Base-by-base conservation (phyloP, 2,329 filamentous ascomycete species). In the Aspergillus sp. region DNA sequence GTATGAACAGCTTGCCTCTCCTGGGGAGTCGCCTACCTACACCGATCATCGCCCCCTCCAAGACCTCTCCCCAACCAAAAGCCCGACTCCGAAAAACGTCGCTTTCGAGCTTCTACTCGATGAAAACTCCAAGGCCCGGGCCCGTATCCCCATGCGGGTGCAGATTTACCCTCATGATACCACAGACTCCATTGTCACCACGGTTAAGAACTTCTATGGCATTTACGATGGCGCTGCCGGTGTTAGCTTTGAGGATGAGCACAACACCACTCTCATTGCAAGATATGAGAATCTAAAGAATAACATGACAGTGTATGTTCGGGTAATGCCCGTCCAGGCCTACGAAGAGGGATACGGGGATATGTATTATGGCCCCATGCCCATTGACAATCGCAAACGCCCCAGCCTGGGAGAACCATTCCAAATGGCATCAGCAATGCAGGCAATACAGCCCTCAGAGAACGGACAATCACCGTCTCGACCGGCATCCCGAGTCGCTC, bases 131-230 rank as follows among this genome's bases (percentile, higher is more conserved):
- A 82, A 84, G 65, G 78, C 81, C 60, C 79, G 81, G 70, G 85
- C 84, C 66, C 81, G 86, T 60, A 82, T 88, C 52, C 86, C 86
- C 12, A 86, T 88, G 82, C 79, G 85, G 64, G 85, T 89, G 45
- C 90, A 96, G 70, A 97, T 99, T 66, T 96, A 89, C 70, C 91
- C 91, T 47, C 93, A 98, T 76, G 95, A 99, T 80, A 93, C 91
- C 52, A 98, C 93, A 21, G 93, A 98, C 73, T 97, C 93, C 37
- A 99, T 99, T 78, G 91, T 98, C 63, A 95, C 92, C 14, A 98
- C 95, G 1, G 93, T 98, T 71, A 98, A 96, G 84, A 98, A 97
- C 81, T 98, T 98, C 79, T 98, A 96, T 73, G 95, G 95, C 60
- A 84, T 99, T 65, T 97, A 97, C 74, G 90, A 93, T 64, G 87